Evolutionary conservation across 139 green algal species (phyloP).

Genomic region (Deuterostichococcus epilithicus): DNA sequence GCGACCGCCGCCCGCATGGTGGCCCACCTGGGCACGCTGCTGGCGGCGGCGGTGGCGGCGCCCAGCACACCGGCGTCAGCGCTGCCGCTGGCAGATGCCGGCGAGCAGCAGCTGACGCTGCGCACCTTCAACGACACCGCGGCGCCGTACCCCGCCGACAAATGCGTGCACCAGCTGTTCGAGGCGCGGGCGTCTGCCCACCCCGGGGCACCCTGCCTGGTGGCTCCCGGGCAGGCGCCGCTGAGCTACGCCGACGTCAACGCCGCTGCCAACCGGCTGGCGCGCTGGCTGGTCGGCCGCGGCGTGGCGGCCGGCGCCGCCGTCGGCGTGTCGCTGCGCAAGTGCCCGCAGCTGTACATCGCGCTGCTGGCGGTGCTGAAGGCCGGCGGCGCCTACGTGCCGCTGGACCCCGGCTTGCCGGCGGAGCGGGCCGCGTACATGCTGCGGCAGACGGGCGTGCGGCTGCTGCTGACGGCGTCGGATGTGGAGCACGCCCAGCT

Average conservation of each 20-base stretch:
- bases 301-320: slow-evolving; percentile 11
- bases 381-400: slow-evolving; percentile 47
- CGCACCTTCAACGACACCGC: neutral
- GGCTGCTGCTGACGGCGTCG: neutral
- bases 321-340: slow-evolving; percentile 40
- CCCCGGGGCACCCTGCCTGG: slow-evolving; percentile 17
- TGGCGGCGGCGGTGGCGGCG: neutral
- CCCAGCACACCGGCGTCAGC: no score
- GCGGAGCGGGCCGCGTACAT: slow-evolving; percentile 35
- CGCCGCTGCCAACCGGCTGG: slow-evolving; percentile 30
- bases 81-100: neutral
- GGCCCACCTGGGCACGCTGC: neutral
- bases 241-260: slow-evolving; percentile 24
- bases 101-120: neutral
- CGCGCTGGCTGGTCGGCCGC: slow-evolving; percentile 10
- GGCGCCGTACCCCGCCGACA: neutral
- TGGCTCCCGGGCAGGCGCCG: neutral
- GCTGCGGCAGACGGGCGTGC: neutral
- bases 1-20: neutral
- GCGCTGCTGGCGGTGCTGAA: slow-evolving; percentile 40
- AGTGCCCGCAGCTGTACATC: slow-evolving; percentile 33
- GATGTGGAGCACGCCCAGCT: neutral
- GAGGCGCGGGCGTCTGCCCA: slow-evolving; percentile 4
- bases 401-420: slow-evolving; percentile 53
- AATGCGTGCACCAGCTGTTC: slow-evolving; percentile 23